phyloP scores from a whole-genome alignment of 371 early-diverging fungal genomes.

The Rhizomucor pusillus region DNA sequence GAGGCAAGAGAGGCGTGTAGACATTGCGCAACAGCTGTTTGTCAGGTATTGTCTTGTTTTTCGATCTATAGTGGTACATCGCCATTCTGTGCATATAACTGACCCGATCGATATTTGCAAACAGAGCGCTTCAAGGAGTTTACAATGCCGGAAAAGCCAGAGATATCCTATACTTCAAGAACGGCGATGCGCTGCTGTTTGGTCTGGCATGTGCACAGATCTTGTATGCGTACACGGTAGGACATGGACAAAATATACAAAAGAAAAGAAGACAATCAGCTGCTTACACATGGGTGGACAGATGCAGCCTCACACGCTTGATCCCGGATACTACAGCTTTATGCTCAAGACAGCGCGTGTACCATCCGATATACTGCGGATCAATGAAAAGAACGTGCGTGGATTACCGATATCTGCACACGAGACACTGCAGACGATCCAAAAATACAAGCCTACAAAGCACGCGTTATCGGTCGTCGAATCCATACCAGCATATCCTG shows the following conservation, averaged over 20 bases:
- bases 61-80: not conserved
- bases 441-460: slow-evolving; percentile 43
- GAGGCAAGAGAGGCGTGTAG: slow-evolving; percentile 55
- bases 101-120: not conserved
- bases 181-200: slow-evolving; percentile 66
- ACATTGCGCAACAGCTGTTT: slow-evolving; percentile 64
- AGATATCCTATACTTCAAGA: slow-evolving; percentile 59
- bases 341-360: slow-evolving; percentile 67
- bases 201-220: slow-evolving; percentile 58
- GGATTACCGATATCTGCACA: slow-evolving; percentile 46
- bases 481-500: slow-evolving; percentile 22
- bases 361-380: slow-evolving; percentile 44
- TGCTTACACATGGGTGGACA: no score
- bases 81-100: not conserved
- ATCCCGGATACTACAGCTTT: slow-evolving; percentile 64
- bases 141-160: slow-evolving; percentile 63
- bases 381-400: slow-evolving; percentile 52
- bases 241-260: no score
- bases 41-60: slow-evolving; percentile 39
- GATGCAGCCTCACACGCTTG: slow-evolving; percentile 66
- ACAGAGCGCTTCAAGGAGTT: slow-evolving; percentile 55
- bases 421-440: slow-evolving; percentile 35
- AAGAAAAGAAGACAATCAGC: no score
- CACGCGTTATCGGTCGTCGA: slow-evolving; percentile 37
- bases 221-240: slow-evolving; percentile 66